phyloP scores from a whole-genome alignment of 169 alveolate species.

The Babesia bovis region DNA sequence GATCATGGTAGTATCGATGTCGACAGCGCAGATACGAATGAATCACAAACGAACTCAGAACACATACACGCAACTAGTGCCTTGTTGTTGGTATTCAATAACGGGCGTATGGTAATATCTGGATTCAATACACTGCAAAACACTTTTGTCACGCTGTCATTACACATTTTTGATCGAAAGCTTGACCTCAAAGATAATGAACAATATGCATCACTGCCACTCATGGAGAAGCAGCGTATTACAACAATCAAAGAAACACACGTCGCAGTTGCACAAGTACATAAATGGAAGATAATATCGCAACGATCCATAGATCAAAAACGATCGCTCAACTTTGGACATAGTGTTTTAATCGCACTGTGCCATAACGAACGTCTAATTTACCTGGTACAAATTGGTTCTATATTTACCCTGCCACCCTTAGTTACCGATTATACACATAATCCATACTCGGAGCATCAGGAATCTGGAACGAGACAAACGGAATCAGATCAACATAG shows the following conservation, averaged over 20 bases:
- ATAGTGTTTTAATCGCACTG: constrained; percentile 6
- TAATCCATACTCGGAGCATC: constrained; percentile 7
- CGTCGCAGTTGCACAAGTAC: background rate
- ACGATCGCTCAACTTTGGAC: constrained; percentile 4
- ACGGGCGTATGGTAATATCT: constrained; percentile 4
- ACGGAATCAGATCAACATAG: constrained; percentile 16
- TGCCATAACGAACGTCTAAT: constrained; percentile 31
- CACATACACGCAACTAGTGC: constrained; percentile 32
- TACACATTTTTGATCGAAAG: constrained; percentile 21
- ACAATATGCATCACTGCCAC: background rate
- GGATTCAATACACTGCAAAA: constrained; percentile 18
- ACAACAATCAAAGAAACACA: constrained; percentile 2
- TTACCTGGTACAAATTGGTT: background rate
- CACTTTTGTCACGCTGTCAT: constrained; percentile 37
- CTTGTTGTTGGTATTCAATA: constrained; percentile 15
- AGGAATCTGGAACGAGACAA: background rate
- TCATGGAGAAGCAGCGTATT: constrained; percentile 12
- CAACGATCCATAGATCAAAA: background rate
- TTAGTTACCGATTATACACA: background rate
- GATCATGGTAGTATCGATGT: background rate
- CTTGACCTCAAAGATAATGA: constrained; percentile 1
- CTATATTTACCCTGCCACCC: constrained; percentile 16
- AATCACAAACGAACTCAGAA: background rate
- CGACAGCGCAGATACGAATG: background rate
- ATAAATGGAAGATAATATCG: constrained; percentile 4